A percentile compares a stretch with the other conserved stretches of the same genome.
These are phyloP conservation scores for Colletotrichum scovillei DNA, from an alignment of 2,329 filamentous ascomycete species.

Conservation along the genomic window DNA sequence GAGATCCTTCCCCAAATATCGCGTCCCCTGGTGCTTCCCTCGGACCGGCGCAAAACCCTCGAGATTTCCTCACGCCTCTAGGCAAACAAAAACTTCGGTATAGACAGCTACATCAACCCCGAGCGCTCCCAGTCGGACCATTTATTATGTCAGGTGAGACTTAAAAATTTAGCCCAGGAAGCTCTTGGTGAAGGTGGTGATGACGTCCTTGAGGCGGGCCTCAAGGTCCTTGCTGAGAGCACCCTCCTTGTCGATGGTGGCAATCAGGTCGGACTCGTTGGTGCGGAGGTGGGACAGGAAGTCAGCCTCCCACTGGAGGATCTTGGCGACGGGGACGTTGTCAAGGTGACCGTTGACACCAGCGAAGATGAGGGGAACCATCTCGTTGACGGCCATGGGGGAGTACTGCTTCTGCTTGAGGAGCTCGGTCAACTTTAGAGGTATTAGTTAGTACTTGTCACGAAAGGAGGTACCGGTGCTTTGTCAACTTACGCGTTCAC, in stretches of 20 bases:
- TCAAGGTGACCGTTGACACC: constrained; percentile 99
- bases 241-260: constrained; percentile 95
- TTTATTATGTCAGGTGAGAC: constrained; percentile 44
- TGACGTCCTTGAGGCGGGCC: constrained; percentile 81
- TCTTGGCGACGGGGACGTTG: constrained; percentile 87
- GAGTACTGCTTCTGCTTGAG: constrained; percentile 99
- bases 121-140: constrained; percentile 40
- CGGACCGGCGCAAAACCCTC: constrained; percentile 59
- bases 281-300: constrained; percentile 92
- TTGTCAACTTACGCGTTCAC: constrained; percentile 84
- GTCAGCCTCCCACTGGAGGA: constrained; percentile 93
- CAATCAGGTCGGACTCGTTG: constrained; percentile 86
- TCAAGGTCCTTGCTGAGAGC: constrained; percentile 95
- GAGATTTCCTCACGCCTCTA: constrained; percentile 58
- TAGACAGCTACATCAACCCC: constrained; percentile 57
- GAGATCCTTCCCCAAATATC: constrained; percentile 52
- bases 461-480: neutral
- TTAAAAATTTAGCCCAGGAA: constrained; percentile 71
- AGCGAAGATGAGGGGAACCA: constrained; percentile 99
- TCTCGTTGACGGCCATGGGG: constrained; percentile 98
- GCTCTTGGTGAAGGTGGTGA: constrained; percentile 90
- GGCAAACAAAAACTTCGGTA: constrained; percentile 60
- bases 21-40: constrained; percentile 46
- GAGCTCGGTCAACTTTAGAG: constrained; percentile 83
- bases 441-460: constrained; percentile 14